Evolutionary conservation across 1,139 yeast species (phyloP).

Genomic region (Diutina siamensis): DNA sequence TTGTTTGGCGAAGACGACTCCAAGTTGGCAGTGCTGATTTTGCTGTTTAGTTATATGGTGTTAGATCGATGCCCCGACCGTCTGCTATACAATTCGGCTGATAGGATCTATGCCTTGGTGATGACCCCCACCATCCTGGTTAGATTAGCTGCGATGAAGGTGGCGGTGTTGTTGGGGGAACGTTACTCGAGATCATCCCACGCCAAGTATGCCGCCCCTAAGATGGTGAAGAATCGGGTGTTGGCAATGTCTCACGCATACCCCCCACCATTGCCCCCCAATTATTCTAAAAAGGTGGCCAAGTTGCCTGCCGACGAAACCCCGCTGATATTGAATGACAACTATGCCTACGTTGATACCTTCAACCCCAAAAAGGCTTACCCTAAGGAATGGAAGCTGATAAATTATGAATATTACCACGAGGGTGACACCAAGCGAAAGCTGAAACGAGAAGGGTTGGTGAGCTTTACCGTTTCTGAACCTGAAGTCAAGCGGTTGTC

Average conservation of each 20-base stretch:
- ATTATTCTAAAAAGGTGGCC: conserved; percentile 13
- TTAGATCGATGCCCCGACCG: conserved; percentile 63
- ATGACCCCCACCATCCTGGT: conserved; percentile 51
- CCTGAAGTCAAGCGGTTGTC: conserved; percentile 40
- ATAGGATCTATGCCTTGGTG: conserved; percentile 49
- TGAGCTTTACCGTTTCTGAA: conserved; percentile 31
- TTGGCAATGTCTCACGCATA: conserved; percentile 41
- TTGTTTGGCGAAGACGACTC: conserved; percentile 37
- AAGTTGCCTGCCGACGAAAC: not conserved
- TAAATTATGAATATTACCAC: conserved; percentile 31
- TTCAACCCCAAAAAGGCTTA: conserved; percentile 32
- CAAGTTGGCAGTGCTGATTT: conserved; percentile 34
- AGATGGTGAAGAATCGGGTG: conserved; percentile 31
- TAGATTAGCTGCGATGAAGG: conserved; percentile 49
- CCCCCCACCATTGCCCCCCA: conserved; percentile 41
- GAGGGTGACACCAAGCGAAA: conserved; percentile 8
- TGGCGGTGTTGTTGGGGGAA: conserved; percentile 52
- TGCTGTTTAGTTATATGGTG: conserved; percentile 51
- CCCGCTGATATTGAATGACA: conserved; percentile 27
- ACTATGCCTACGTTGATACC: conserved; percentile 44
- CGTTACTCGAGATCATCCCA: conserved; percentile 33
- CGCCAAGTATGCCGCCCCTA: conserved; percentile 31
- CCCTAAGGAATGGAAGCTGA: conserved; percentile 47
- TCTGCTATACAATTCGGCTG: conserved; percentile 55
- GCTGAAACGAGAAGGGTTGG: conserved; percentile 20